These are phyloP conservation scores for Cyclotella sp. DNA, from an alignment of 108 stramenopile genomes.

Conservation along the genomic window DNA sequence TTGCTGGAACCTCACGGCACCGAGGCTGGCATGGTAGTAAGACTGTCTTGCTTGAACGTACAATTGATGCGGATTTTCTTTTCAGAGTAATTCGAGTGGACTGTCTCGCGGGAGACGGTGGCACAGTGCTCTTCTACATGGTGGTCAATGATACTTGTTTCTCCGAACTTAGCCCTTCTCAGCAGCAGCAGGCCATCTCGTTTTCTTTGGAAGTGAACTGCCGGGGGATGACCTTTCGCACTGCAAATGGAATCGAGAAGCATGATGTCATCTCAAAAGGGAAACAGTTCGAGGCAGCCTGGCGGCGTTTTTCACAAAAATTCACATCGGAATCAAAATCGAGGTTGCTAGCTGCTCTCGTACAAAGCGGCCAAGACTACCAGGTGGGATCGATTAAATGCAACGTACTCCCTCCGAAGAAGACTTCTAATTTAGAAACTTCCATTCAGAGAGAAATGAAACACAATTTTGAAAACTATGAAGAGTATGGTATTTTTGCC, in stretches of 20 bases:
- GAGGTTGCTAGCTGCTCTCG: constrained; percentile 59
- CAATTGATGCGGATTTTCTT: constrained; percentile 4
- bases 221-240: constrained; percentile 73
- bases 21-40: constrained; percentile 45
- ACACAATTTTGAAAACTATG: constrained; percentile 31
- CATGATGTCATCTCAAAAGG: constrained; percentile 75
- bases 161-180: not conserved
- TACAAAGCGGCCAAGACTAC: constrained; percentile 72
- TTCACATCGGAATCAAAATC: constrained; percentile 52
- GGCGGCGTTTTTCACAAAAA: constrained; percentile 56
- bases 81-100: constrained; percentile 57
- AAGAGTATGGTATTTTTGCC: constrained; percentile 43
- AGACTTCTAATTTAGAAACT: not conserved
- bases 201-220: constrained; percentile 66
- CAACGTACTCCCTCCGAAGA: not conserved
- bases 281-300: constrained; percentile 78
- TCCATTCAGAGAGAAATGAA: constrained; percentile 1
- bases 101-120: constrained; percentile 63
- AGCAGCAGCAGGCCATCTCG: constrained; percentile 23
- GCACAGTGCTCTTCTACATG: constrained; percentile 67
- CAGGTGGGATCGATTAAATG: constrained; percentile 63
- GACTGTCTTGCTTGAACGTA: constrained; percentile 50
- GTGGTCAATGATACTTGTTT: constrained; percentile 42
- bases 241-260: constrained; percentile 57
- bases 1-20: constrained; percentile 43